Base-by-base conservation (phyloP, 805 yeast genomes). In the Nakazawaea pomicola region DNA sequence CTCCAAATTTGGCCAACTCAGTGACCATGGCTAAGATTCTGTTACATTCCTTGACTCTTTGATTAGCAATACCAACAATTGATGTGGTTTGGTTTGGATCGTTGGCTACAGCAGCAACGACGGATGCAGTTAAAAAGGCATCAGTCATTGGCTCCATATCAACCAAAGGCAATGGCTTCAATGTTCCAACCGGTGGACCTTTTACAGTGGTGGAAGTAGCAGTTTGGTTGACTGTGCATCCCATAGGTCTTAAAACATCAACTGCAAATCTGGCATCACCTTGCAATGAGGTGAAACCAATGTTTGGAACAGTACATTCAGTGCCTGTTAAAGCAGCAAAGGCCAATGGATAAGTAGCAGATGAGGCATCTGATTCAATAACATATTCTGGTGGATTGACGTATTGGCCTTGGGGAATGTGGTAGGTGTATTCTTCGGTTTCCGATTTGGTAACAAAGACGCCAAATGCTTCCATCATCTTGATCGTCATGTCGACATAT, bases 81-180 rank as follows among this genome's bases (percentile, higher is more conserved):
- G 83, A 74, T 11, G 97, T 91, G 8, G 79, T 65, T 37, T 65
- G 66, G 32, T 62, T 68, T 10, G 72, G 68, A 47, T 67, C 67
- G 43, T 70, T 68, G 4, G 96, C 95, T 31, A 85, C 74, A n/a
- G 99, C 96, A 25, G 98, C 99, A 15, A 89, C 95, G 10, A 93
- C 97, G 40, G 95, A 78, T 0, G 99, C 99, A 12, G 99, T 93
- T 54, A 93, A 69, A 60, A 93, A 93, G 0, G 99, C 99, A 63
- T 93, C 99, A 0, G 99, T 93, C 99, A 93, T 93, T 41, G 99
- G 98, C 65, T 93, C 99, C 99, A 93, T 93, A 58, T 93, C 97
- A 43, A 93, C 83, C 47, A 69, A 74, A 10, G 78, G 68, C 48
- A 93, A 67, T 6, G 95, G 86, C 53, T 70, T 74, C 49, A 93